phyloP scores from a whole-genome alignment of 2,329 filamentous ascomycete species.

The Pyrenophora graminea region DNA sequence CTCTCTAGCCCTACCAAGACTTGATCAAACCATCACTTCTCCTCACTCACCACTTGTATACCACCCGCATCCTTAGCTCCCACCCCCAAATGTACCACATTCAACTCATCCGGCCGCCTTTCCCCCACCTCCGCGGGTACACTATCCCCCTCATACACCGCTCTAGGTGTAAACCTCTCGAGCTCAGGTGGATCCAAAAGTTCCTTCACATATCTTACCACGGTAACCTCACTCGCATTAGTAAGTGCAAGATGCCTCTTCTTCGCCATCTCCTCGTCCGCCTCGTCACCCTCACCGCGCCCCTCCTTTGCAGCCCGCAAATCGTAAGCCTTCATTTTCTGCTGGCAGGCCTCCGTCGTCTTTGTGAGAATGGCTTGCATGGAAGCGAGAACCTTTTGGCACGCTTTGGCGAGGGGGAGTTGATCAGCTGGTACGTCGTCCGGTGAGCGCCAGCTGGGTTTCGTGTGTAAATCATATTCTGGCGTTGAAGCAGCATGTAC shows the following conservation, averaged over 20 bases:
- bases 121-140: constrained; percentile 18
- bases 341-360: constrained; percentile 68
- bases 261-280: constrained; percentile 55
- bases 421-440: constrained; percentile 71
- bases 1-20: not conserved
- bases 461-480: constrained; percentile 53
- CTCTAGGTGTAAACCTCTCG: constrained; percentile 61
- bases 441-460: constrained; percentile 72
- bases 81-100: constrained; percentile 30
- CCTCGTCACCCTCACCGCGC: constrained; percentile 50
- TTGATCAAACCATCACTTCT: not conserved
- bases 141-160: constrained; percentile 28
- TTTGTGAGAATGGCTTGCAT: constrained; percentile 84
- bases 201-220: constrained; percentile 74
- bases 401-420: constrained; percentile 80
- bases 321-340: constrained; percentile 60
- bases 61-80: constrained; percentile 17
- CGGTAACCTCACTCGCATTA: constrained; percentile 84
- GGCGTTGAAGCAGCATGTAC: constrained; percentile 55
- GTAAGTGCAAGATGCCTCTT: constrained; percentile 70
- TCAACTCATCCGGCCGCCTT: constrained; percentile 24
- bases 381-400: constrained; percentile 84
- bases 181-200: constrained; percentile 71
- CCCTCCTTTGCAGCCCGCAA: constrained; percentile 54
- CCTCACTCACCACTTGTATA: constrained; percentile 17